Evolutionary conservation across 768 basidiomycete species (phyloP).

Genomic region (Filobasidium wieringae): DNA sequence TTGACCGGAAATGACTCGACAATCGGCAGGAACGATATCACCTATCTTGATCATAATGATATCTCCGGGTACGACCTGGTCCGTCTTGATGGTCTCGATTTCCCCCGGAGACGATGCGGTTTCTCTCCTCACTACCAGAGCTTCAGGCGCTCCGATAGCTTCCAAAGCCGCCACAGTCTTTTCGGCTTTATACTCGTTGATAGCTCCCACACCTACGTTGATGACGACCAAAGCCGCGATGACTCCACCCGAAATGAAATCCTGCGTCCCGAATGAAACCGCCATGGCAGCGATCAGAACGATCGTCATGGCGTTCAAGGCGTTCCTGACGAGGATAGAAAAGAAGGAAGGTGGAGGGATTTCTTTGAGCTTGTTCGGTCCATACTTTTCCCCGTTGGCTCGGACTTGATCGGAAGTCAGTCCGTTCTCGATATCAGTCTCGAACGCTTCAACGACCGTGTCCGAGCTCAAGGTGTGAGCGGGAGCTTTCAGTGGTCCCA

Average conservation of each 20-base stretch:
- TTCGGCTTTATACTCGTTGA: slow-evolving; percentile 39
- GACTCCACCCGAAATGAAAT: slow-evolving; percentile 47
- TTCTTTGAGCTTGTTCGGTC: slow-evolving; percentile 37
- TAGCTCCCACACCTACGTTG: slow-evolving; percentile 36
- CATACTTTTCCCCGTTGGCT: slow-evolving; percentile 25
- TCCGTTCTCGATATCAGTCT: slow-evolving; percentile 24
- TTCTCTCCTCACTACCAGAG: slow-evolving; percentile 35
- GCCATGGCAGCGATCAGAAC: slow-evolving; percentile 41
- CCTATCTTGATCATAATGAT: slow-evolving; percentile 41
- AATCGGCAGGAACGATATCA: slow-evolving; percentile 42
- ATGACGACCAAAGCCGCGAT: slow-evolving; percentile 37
- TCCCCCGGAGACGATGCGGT: slow-evolving; percentile 13
- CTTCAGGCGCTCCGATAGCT: slow-evolving; percentile 39
- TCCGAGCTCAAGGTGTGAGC: slow-evolving; percentile 28
- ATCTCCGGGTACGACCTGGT: slow-evolving; percentile 41
- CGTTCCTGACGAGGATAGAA: slow-evolving; percentile 32
- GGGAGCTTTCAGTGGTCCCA: slow-evolving; percentile 2
- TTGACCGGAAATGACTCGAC: slow-evolving; percentile 41
- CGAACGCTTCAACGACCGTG: slow-evolving; percentile 31
- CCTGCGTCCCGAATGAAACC: slow-evolving; percentile 48
- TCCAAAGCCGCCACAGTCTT: slow-evolving; percentile 41
- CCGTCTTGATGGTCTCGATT: slow-evolving; percentile 14
- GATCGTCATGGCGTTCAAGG: slow-evolving; percentile 35
- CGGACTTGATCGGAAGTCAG: slow-evolving; percentile 26
- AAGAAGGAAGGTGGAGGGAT: slow-evolving; percentile 25